Base-by-base conservation (phyloP, 2,329 filamentous ascomycete genomes). In the Lasiodiplodia hormozganensis region DNA sequence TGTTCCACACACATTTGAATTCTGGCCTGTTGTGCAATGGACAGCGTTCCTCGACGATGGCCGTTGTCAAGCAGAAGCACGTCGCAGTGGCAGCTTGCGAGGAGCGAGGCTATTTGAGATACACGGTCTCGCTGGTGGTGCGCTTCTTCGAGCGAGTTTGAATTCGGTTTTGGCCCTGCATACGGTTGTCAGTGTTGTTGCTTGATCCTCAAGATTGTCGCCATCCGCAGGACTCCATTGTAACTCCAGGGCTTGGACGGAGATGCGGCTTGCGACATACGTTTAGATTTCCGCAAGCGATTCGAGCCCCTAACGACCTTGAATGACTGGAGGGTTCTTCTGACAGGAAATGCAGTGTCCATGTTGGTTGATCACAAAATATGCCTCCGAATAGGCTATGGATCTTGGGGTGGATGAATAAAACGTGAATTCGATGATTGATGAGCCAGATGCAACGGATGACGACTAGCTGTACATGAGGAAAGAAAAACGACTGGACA, bases 381-480 rank as follows among this genome's bases (percentile, higher is more conserved):
- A 28, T n/a, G 23, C 16, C n/a, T 14, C 28, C 14, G 18, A 21
- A 18, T 25, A 60, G 3, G 18, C 2, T 7, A 18, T 60, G 38
- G 36, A 36, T 49, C 11, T 11, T 25, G 38, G 25, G 10, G 4
- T 34, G 58, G 31, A 62, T 31, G 5, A 23, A 62, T 47, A 62
- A 18, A 62, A 36, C 10, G 18, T 23, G 23, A 16, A 51, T 21
- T 47, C 28, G 23, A n/a, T 49, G 36, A 31, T 5, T 25, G 60
- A 12, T 31, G 47, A 52, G 4, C 6, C n/a, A 31, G 21, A 38
- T 52, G 58, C 31, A 64, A 52, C 60, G 47, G 58, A 64, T 18
- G 60, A 64, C 11, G 60, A 64, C 23, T 52, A 64, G 60, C 43
- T 64, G 31, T 52, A 52, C 60, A 64, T 25, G 25, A 62, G 10